These are phyloP conservation scores for Pestalotiopsis sp. DNA, from an alignment of 2,329 filamentous ascomycete species.

Conservation along the genomic window DNA sequence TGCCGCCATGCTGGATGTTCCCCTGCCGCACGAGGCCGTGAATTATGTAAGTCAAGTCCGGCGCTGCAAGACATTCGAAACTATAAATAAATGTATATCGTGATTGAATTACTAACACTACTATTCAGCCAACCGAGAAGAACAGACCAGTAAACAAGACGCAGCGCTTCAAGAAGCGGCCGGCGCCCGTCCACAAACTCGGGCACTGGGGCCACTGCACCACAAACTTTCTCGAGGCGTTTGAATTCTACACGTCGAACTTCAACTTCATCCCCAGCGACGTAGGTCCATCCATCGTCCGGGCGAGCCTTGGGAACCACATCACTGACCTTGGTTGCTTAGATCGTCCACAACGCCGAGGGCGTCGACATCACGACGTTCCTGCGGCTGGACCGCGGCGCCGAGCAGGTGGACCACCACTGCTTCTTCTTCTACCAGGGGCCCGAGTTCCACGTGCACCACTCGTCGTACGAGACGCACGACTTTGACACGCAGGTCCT, in stretches of 20 bases:
- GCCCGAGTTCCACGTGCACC: constrained; percentile 58
- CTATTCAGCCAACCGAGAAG: constrained; percentile 42
- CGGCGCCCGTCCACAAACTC: constrained; percentile 51
- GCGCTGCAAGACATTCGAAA: too few relatives aligned
- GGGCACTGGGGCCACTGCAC: constrained; percentile 57
- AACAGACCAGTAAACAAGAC: constrained; percentile 49
- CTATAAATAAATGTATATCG: neutral
- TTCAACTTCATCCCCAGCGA: constrained; percentile 56
- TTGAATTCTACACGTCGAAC: constrained; percentile 48
- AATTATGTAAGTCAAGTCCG: constrained; percentile 39
- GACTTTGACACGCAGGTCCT: constrained; percentile 71
- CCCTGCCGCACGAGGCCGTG: constrained; percentile 41
- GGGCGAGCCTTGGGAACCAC: too few relatives aligned
- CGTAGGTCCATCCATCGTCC: constrained; percentile 29
- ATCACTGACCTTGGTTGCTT: too few relatives aligned
- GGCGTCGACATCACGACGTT: constrained; percentile 42
- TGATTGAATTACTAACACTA: neutral
- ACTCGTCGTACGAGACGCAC: constrained; percentile 69
- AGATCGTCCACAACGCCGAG: constrained; percentile 39
- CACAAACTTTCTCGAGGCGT: constrained; percentile 47
- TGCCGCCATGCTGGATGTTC: constrained; percentile 35
- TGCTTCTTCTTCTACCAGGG: constrained; percentile 50
- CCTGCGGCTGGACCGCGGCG: constrained; percentile 44
- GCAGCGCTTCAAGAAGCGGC: constrained; percentile 52
- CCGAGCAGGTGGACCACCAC: constrained; percentile 50